phyloP scores from a whole-genome alignment of 75 land plant species.

The Selaginella moellendorffii region DNA sequence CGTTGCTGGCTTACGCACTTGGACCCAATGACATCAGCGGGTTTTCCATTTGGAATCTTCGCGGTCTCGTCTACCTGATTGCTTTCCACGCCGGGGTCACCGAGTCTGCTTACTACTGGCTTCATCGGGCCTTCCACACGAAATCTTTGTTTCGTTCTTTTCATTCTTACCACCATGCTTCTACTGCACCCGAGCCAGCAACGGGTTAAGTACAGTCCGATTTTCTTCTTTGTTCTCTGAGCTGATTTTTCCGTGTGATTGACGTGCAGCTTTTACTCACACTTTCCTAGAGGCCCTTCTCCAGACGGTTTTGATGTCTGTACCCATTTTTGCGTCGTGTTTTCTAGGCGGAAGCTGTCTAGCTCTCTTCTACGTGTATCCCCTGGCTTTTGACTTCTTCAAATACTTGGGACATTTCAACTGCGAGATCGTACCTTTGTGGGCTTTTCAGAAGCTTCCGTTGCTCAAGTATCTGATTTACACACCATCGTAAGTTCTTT shows the following conservation, averaged over 20 bases:
- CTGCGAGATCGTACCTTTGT: slow-evolving; percentile 42
- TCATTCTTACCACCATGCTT: slow-evolving; percentile 56
- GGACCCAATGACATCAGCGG: slow-evolving; percentile 22
- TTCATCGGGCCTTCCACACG: slow-evolving; percentile 40
- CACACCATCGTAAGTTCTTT: slow-evolving; percentile 58
- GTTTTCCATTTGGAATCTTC: slow-evolving; percentile 36
- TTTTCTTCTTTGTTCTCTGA: background rate
- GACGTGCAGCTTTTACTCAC: slow-evolving; percentile 44
- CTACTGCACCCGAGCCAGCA: slow-evolving; percentile 34
- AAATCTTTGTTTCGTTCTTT: slow-evolving; percentile 31
- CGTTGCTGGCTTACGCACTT: slow-evolving; percentile 23
- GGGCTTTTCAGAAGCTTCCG: slow-evolving; percentile 38
- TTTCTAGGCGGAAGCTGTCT: slow-evolving; percentile 47
- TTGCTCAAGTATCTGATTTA: slow-evolving; percentile 48
- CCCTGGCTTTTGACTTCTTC: slow-evolving; percentile 54
- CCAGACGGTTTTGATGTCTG: slow-evolving; percentile 26
- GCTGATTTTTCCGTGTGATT: background rate
- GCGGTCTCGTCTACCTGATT: slow-evolving; percentile 27
- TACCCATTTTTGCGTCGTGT: slow-evolving; percentile 40
- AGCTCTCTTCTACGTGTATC: slow-evolving; percentile 34
- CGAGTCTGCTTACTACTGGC: slow-evolving; percentile 51
- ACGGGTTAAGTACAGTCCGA: no score
- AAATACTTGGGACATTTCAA: slow-evolving; percentile 71
- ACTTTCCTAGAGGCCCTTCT: slow-evolving; percentile 61
- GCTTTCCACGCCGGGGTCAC: slow-evolving; percentile 37